These are phyloP conservation scores for Lactifluus pinguis DNA, from an alignment of 768 basidiomycete species.

Conservation along the genomic window DNA sequence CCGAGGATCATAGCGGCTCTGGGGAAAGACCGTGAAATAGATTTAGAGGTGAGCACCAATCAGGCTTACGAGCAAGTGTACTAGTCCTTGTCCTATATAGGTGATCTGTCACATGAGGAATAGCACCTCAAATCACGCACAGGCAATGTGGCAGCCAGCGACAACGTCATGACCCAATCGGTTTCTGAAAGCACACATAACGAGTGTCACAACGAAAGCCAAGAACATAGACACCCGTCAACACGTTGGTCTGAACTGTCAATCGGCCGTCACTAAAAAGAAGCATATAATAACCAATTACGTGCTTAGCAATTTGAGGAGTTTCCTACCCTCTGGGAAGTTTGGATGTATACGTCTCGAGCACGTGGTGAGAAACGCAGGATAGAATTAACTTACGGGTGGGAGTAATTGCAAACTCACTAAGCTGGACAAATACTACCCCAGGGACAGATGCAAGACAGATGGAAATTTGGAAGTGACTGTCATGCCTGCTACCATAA, in stretches of 20 bases:
- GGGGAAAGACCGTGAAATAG: background rate
- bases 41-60: background rate
- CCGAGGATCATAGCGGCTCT: background rate
- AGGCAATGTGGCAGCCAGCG: background rate
- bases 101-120: background rate
- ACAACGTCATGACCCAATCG: background rate
- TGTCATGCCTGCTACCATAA: too few relatives aligned
- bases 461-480: too few relatives aligned
- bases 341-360: too few relatives aligned
- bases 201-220: background rate
- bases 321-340: background rate
- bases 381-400: too few relatives aligned
- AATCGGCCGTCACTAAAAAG: background rate
- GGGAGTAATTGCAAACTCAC: too few relatives aligned
- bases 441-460: too few relatives aligned
- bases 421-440: too few relatives aligned
- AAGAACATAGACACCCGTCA: background rate
- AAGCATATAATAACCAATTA: background rate
- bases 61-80: constrained; percentile 3
- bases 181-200: background rate
- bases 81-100: background rate
- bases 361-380: background rate
- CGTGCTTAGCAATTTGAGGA: background rate
- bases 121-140: background rate
- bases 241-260: background rate